Evolutionary conservation across 345 rosid species (phyloP), one percentile per base, ranked within the genome.

Genomic region (Linum tenue): DNA sequence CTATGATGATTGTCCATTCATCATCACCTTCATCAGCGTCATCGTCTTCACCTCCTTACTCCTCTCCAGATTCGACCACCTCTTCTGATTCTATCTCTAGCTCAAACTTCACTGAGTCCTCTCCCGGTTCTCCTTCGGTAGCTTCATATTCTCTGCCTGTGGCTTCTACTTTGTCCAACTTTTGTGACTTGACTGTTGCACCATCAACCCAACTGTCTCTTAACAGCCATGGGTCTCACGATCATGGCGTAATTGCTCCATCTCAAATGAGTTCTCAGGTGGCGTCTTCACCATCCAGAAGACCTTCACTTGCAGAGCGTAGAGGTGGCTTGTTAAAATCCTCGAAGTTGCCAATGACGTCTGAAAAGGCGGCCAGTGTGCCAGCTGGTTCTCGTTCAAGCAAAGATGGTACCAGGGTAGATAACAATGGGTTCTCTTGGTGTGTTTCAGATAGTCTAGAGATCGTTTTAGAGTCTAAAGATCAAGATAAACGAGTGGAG

Each of bases 1-100:
- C 96, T 7, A 89, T 87, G 99, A 85, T 91, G 91, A 78, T 86
- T 37, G 87, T 87, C 61, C 96, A 78, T 69, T 73, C 87, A 59
- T 84, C 96, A 57, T 86, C 89, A 50, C 82, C 89, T 5, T 74
- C 78, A 2, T 86, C 83, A 37, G 83, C 89, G 39, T 79, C 85
- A 10, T 82, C 87, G 58, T 81, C 90, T 67, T 85, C 94, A 8
- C 84, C 96, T 69, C 83, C 88, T 64, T 86, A 75, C 75, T 88
- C 79, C 64, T 86, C 97, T 69, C 91, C 95, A 9, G 87, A 87
- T 78, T 88, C 95, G 36, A 70, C 84, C 62, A 72, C 86, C 56
- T 82, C 95, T 56, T 82, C 95, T 55, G 89, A 84, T 79, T 81
- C 90, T 43, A 86, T 90, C 69, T 71, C 75, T 62, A 76, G 78